phyloP scores from a whole-genome alignment of 352 stramenopile genomes.

The Phytopythium cucurbitacearum region DNA sequence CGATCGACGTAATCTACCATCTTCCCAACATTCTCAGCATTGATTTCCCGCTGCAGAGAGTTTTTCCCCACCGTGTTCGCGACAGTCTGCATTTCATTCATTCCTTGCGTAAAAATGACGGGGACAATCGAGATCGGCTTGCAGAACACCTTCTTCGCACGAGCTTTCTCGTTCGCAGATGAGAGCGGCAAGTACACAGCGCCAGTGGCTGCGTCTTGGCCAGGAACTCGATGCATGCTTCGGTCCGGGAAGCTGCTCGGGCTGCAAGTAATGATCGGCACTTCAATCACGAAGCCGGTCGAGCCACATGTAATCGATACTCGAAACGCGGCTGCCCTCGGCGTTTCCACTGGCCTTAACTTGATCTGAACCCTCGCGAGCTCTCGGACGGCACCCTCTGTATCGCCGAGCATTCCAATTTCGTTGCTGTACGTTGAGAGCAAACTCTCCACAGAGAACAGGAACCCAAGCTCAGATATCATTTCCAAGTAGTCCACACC shows the following conservation, averaged over 20 bases:
- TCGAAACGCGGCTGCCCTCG: constrained; percentile 55
- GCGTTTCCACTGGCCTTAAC: constrained; percentile 60
- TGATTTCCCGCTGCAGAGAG: constrained; percentile 80
- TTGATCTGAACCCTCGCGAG: constrained; percentile 65
- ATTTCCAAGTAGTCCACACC: constrained; percentile 73
- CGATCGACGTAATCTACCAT: constrained; percentile 52
- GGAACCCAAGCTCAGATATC: constrained; percentile 59
- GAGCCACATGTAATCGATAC: constrained; percentile 65
- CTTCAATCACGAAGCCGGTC: constrained; percentile 60
- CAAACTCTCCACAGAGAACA: constrained; percentile 82
- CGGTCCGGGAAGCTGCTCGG: constrained; percentile 28
- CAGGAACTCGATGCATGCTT: constrained; percentile 73
- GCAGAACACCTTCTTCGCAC: constrained; percentile 57
- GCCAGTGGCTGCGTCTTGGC: constrained; percentile 67
- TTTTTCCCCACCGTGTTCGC: constrained; percentile 84
- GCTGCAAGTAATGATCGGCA: constrained; percentile 65
- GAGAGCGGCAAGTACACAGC: constrained; percentile 61
- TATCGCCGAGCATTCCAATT: constrained; percentile 81
- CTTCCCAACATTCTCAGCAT: constrained; percentile 58
- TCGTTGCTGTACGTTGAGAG: constrained; percentile 86
- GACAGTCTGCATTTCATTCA: constrained; percentile 94
- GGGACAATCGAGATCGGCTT: constrained; percentile 60
- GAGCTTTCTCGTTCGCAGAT: constrained; percentile 38
- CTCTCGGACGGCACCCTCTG: constrained; percentile 74
- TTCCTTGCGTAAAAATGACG: constrained; percentile 84